Conservation (phyloP, 805 yeast genomes). For the Pichia scutulata region DNA sequence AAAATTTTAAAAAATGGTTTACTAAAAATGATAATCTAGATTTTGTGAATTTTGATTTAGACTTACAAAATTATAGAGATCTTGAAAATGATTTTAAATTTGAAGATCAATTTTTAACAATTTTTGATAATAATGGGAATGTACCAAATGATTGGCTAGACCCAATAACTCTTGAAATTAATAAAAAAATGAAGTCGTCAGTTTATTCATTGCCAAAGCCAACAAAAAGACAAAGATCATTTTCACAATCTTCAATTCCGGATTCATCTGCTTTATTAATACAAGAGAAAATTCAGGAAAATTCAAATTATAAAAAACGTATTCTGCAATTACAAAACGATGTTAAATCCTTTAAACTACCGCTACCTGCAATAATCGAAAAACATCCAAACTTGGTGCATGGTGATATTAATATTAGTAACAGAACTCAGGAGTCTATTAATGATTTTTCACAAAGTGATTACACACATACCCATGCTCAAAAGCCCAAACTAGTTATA, state of each 20-base stretch:
- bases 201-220: not conserved
- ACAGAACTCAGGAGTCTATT: not conserved
- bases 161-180: conserved; percentile 22
- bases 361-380: conserved; percentile 23
- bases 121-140: conserved; percentile 25
- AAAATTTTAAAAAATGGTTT: conserved; percentile 23
- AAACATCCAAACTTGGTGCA: conserved; percentile 5
- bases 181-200: conserved; percentile 2
- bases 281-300: conserved; percentile 3
- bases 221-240: not conserved
- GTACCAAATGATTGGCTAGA: conserved; percentile 18
- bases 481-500: not conserved
- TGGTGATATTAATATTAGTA: too few species aligned
- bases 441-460: not conserved
- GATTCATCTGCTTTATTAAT: conserved; percentile 1
- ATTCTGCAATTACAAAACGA: conserved; percentile 6
- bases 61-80: conserved; percentile 52
- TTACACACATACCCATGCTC: not conserved
- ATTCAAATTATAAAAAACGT: conserved; percentile 2
- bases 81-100: conserved; percentile 51
- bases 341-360: conserved; percentile 16
- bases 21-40: conserved; percentile 32
- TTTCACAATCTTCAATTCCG: not conserved
- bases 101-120: conserved; percentile 27
- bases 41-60: conserved; percentile 48